Percentiles rank a stretch among this genome's conserved stretches.
Evolutionary conservation across 257 asterid species (phyloP).

Genomic region (Solanum medicagineum): DNA sequence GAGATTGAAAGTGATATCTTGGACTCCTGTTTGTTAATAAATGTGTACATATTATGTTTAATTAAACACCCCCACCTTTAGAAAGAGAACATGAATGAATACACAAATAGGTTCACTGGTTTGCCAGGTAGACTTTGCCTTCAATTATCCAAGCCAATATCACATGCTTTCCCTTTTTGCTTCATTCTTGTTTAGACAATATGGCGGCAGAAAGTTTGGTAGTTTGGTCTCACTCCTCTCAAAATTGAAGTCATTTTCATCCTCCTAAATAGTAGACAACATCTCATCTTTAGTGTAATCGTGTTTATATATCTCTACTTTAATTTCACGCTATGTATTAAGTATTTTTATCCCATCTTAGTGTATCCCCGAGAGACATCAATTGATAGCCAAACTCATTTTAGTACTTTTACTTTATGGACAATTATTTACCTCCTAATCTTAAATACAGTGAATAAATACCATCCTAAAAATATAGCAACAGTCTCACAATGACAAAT

Average conservation of each 20-base stretch:
- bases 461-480: too few species aligned
- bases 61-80: neutral
- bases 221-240: neutral
- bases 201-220: neutral
- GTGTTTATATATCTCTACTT: neutral
- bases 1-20: neutral
- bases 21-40: neutral
- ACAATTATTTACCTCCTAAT: too few species aligned
- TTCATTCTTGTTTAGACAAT: neutral
- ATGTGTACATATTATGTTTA: neutral
- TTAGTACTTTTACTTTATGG: too few species aligned
- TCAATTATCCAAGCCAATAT: neutral
- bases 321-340: neutral
- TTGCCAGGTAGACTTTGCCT: neutral
- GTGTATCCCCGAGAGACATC: neutral
- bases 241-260: neutral
- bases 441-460: too few species aligned
- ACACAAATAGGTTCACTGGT: neutral
- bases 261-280: neutral
- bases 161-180: conserved; percentile 1
- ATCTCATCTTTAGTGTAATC: neutral
- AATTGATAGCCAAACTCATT: too few species aligned
- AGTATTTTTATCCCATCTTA: neutral
- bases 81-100: neutral
- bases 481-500: too few species aligned